Conservation (phyloP, 805 yeast species). For the Saturnispora diversa region DNA sequence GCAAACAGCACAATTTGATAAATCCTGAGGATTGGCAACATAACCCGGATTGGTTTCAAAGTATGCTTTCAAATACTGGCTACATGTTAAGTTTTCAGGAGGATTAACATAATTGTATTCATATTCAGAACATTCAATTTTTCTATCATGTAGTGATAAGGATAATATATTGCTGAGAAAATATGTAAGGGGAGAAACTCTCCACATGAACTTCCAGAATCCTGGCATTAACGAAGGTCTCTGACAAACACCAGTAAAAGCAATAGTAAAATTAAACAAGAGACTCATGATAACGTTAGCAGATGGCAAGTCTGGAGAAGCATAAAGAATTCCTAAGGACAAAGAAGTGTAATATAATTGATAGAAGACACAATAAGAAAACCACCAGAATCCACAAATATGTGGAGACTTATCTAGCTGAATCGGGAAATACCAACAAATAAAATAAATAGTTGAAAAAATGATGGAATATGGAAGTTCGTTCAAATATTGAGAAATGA, state of each 20-base stretch:
- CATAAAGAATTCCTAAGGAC: conserved; percentile 46
- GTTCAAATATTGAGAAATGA: conserved; percentile 43
- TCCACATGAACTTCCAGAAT: conserved; percentile 81
- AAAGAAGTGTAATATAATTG: conserved; percentile 41
- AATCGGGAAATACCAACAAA: conserved; percentile 33
- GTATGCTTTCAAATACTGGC: conserved; percentile 36
- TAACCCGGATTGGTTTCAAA: conserved; percentile 46
- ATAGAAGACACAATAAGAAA: conserved; percentile 31
- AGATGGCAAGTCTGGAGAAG: conserved; percentile 59
- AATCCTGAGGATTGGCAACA: conserved; percentile 43
- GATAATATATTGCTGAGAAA: conserved; percentile 49
- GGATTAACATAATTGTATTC: conserved; percentile 49
- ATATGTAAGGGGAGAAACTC: conserved; percentile 65
- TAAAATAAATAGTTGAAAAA: conserved; percentile 40
- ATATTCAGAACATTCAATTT: conserved; percentile 38
- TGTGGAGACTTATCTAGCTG: conserved; percentile 29
- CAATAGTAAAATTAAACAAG: conserved; percentile 47
- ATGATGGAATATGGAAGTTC: conserved; percentile 56
- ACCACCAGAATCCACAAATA: conserved; percentile 43
- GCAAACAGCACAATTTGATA: conserved; percentile 44
- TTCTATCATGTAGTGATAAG: conserved; percentile 40
- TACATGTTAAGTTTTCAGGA: conserved; percentile 59
- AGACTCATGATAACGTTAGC: conserved; percentile 55
- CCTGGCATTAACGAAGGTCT: conserved; percentile 55
- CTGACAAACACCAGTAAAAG: conserved; percentile 67